These are phyloP conservation scores for Basidiobolus meristosporus DNA, from an alignment of 371 early-diverging fungal genomes.

Conservation along the genomic window DNA sequence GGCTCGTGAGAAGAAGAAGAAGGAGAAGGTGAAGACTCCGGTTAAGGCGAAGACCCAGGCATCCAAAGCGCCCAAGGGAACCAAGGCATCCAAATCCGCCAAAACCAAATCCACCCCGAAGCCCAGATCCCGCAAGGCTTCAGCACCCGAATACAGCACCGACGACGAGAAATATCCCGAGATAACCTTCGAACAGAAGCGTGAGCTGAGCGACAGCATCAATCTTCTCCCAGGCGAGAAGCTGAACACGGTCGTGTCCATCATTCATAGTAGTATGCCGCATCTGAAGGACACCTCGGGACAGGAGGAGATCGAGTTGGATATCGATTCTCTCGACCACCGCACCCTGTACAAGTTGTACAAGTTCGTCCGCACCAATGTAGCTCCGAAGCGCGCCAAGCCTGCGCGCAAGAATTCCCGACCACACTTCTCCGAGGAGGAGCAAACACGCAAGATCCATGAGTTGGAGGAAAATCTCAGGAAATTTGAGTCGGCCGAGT, in stretches of 20 bases:
- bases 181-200: constrained; percentile 79
- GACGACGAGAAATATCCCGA: constrained; percentile 19
- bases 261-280: constrained; percentile 75
- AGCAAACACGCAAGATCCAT: constrained; percentile 27
- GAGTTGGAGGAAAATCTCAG: constrained; percentile 43
- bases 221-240: constrained; percentile 57
- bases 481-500: too few species aligned
- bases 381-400: constrained; percentile 5
- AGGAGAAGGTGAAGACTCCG: constrained; percentile 10
- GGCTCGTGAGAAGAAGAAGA: constrained; percentile 26
- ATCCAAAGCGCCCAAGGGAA: constrained; percentile 2
- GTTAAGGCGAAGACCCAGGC: constrained; percentile 7
- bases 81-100: constrained; percentile 1
- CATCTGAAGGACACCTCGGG: constrained; percentile 26
- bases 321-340: constrained; percentile 77
- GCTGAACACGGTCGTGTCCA: constrained; percentile 56
- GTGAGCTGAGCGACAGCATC: constrained; percentile 68
- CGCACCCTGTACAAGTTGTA: constrained; percentile 70
- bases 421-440: constrained; percentile 22
- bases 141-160: constrained; percentile 6
- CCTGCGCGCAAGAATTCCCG: constrained; percentile 14
- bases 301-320: constrained; percentile 42
- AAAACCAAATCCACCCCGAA: constrained; percentile 1
- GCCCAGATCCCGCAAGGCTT: background rate
- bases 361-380: constrained; percentile 54